Conservation (phyloP, 1,284 basidiomycete species). For the Phlebopus sp. region DNA sequence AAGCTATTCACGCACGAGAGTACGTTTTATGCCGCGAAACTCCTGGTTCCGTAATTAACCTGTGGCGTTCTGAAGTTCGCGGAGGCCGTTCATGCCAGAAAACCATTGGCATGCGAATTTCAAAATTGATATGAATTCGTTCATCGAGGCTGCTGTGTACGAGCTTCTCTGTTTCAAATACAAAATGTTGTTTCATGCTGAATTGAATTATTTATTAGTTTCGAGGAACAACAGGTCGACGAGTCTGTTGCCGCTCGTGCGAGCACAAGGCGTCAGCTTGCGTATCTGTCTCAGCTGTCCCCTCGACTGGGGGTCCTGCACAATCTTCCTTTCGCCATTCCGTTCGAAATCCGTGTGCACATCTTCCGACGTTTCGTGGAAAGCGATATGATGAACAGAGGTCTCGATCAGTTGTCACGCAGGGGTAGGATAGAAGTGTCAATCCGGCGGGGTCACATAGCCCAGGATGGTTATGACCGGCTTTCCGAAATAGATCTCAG, state of each 20-base stretch:
- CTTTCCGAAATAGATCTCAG: slow-evolving; percentile 80
- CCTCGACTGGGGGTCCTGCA: slow-evolving; percentile 90
- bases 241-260: slow-evolving; percentile 32
- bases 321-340: slow-evolving; percentile 96
- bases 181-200: background rate
- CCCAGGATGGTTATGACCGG: slow-evolving; percentile 85
- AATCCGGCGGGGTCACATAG: slow-evolving; percentile 73
- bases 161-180: background rate
- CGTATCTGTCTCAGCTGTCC: slow-evolving; percentile 63
- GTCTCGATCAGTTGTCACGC: slow-evolving; percentile 15
- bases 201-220: slow-evolving; percentile 31
- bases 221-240: slow-evolving; percentile 57
- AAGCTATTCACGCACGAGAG: slow-evolving; percentile 85
- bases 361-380: slow-evolving; percentile 86
- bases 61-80: slow-evolving; percentile 54
- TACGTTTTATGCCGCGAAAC: slow-evolving; percentile 37
- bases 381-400: slow-evolving; percentile 46
- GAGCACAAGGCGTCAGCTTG: slow-evolving; percentile 68
- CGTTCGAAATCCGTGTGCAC: slow-evolving; percentile 86
- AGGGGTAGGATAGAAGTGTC: slow-evolving; percentile 47
- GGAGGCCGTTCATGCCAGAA: slow-evolving; percentile 74
- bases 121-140: slow-evolving; percentile 77
- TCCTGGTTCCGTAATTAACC: slow-evolving; percentile 2
- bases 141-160: slow-evolving; percentile 87
- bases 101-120: slow-evolving; percentile 88